A percentile compares a stretch with the other conserved stretches of the same genome.
Conservation (phyloP, 768 basidiomycete species). For the Lepiota brunneoincarnata region DNA sequence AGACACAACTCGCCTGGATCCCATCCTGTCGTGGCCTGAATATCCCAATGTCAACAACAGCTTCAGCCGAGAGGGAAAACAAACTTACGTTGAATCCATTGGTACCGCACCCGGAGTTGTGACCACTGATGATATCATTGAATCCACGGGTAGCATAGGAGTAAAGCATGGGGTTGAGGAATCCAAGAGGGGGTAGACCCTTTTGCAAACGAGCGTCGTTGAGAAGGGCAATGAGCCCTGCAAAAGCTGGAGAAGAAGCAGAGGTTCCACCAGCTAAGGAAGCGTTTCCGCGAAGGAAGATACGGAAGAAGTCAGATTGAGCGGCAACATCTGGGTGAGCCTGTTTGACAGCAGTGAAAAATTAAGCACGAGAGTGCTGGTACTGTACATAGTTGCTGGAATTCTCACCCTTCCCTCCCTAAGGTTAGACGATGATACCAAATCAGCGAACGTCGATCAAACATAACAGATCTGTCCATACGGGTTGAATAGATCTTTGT, state of each 20-base stretch:
- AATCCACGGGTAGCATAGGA: conserved; percentile 34
- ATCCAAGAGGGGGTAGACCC: conserved; percentile 48
- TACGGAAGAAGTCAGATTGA: conserved; percentile 44
- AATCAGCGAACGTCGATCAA: background rate
- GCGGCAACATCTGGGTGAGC: conserved; percentile 66
- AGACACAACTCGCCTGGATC: conserved; percentile 45
- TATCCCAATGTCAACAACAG: background rate
- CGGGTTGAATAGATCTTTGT: conserved; percentile 35
- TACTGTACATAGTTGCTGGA: background rate
- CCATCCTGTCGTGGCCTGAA: conserved; percentile 52
- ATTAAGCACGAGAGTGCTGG: background rate
- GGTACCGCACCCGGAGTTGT: conserved; percentile 57
- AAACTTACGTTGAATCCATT: conserved; percentile 37
- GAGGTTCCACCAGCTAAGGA: conserved; percentile 56
- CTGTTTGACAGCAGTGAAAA: conserved; percentile 22
- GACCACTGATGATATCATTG: conserved; percentile 56
- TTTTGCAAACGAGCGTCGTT: conserved; percentile 54
- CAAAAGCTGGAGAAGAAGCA: conserved; percentile 57
- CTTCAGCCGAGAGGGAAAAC: too few species aligned
- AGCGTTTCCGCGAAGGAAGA: conserved; percentile 39
- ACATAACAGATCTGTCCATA: conserved; percentile 24
- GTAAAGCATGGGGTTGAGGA: conserved; percentile 65
- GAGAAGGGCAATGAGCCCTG: conserved; percentile 57
- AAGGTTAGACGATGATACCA: background rate
- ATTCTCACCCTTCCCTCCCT: conserved; percentile 49